Evolutionary conservation across 116 monocot genomes (phyloP).

Genomic region (Papilionanthe hybrid): DNA sequence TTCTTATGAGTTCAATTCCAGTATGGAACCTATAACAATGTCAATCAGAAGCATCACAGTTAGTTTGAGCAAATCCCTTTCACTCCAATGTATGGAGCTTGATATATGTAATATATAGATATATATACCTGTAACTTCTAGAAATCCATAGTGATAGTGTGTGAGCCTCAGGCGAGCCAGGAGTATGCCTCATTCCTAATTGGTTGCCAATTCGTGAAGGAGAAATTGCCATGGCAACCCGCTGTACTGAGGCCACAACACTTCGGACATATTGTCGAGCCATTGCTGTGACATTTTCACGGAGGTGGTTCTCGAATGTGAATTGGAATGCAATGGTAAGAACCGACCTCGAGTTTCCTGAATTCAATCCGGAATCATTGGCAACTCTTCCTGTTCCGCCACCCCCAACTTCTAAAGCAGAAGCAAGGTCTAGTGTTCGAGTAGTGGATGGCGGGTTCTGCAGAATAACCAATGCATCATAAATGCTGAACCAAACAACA

Average conservation of each 20-base stretch:
- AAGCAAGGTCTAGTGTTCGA: constrained; percentile 85
- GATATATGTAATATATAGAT: too few relatives aligned
- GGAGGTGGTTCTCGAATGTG: constrained; percentile 68
- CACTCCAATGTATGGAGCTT: too few relatives aligned
- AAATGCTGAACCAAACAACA: background rate
- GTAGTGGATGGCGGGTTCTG: constrained; percentile 55
- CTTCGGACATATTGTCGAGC: constrained; percentile 86
- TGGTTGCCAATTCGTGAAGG: constrained; percentile 53
- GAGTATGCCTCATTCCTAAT: constrained; percentile 37
- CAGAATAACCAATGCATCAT: background rate
- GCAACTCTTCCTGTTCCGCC: constrained; percentile 22
- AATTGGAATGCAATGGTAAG: constrained; percentile 97
- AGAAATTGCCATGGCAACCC: constrained; percentile 92
- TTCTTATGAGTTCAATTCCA: constrained; percentile 58
- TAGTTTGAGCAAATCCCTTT: too few relatives aligned
- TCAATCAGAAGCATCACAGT: background rate
- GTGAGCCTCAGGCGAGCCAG: constrained; percentile 66
- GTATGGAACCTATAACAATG: constrained; percentile 43
- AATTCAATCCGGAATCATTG: constrained; percentile 21
- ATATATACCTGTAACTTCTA: constrained; percentile 68
- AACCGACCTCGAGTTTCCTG: constrained; percentile 62
- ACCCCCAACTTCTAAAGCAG: constrained; percentile 71
- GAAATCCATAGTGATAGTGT: constrained; percentile 76
- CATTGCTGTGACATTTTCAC: constrained; percentile 83
- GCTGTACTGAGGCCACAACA: constrained; percentile 85